Base-by-base conservation (phyloP, 2,329 filamentous ascomycete genomes). In the Exophiala mesophila region DNA sequence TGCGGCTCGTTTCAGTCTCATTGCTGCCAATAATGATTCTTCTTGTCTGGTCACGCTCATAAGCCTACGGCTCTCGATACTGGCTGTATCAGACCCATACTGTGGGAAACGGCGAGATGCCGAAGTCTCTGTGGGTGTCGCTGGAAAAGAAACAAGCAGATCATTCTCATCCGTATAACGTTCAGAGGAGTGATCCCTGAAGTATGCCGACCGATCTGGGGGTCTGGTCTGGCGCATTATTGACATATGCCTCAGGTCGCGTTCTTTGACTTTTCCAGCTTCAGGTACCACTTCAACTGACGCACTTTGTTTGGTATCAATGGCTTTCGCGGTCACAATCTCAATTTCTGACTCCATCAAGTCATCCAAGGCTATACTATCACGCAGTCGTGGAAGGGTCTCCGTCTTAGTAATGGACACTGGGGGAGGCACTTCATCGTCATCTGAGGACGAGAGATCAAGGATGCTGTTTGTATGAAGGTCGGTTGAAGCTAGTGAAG, bases 21-120 rank as follows among this genome's bases (percentile, higher is more conserved):
- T 68, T 2, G 71, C 69, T 52, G 72, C 71, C 3, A 76, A 58
- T 1, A 76, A 61, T 29, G 67, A 62, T 47, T 75, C 70, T 57
- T 76, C 73, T 54, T 75, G 72, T 41, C 69, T 62, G 0, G 73
- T 76, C 18, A 76, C 72, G 10, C 70, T 67, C 59, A 76, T 74
- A 15, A 74, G 58, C 30, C 67, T 64, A 45, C 68, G 70, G 47
- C 68, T 61, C 37, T 45, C 46, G 36, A 54, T 45, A 26, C 52
- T 54, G 4, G 41, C 50, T 34, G 37, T 47, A 13, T 54, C 52
- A n/a, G 53, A 54, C 15, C 45, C 39, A 40, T 39, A 43, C 24
- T 47, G 30, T 23, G 53, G 52, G 7, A 38, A 36, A 21, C 45
- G 44, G 10, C 36, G 38, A 20, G 45, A 47, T 10, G 33, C 13